phyloP scores from a whole-genome alignment of 768 basidiomycete genomes.

The Lyophyllum shimeji region DNA sequence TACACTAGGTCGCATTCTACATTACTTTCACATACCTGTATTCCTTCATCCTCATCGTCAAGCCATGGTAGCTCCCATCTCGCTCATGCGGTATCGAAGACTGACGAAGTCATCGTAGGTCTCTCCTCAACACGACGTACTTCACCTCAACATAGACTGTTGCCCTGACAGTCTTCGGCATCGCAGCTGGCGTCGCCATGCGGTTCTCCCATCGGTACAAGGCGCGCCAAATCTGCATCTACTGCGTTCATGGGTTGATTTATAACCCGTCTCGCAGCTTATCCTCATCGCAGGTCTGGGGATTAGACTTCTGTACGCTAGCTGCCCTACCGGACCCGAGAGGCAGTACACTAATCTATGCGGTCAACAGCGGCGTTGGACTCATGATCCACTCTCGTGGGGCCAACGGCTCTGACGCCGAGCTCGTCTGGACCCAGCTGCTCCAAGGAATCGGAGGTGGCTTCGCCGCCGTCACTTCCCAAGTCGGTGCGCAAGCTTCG shows the following conservation, averaged over 20 bases:
- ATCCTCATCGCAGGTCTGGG: conserved; percentile 57
- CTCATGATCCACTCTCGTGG: conserved; percentile 74
- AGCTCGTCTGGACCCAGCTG: conserved; percentile 66
- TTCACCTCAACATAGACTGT: conserved; percentile 62
- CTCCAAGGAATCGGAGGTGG: conserved; percentile 78
- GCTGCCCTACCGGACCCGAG: neutral
- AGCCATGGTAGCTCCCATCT: conserved; percentile 39
- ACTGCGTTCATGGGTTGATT: neutral
- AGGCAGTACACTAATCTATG: neutral
- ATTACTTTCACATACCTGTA: conserved; percentile 74
- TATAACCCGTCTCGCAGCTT: conserved; percentile 21
- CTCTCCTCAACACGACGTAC: conserved; percentile 56
- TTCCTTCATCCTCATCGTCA: conserved; percentile 59
- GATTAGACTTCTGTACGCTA: conserved; percentile 50
- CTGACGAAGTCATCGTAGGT: conserved; percentile 36
- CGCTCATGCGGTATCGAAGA: neutral
- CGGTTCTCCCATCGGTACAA: conserved; percentile 54
- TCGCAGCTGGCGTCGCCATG: conserved; percentile 59
- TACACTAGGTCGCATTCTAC: conserved; percentile 55
- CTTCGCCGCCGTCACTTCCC: conserved; percentile 55
- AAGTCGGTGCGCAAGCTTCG: conserved; percentile 64
- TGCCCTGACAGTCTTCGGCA: conserved; percentile 61
- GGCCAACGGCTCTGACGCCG: conserved; percentile 49
- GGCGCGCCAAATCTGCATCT: conserved; percentile 23
- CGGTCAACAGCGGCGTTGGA: conserved; percentile 47